Evolutionary conservation across 345 rosid species (phyloP), one percentile per base, ranked within the genome.

Genomic region (Passiflora organensis): DNA sequence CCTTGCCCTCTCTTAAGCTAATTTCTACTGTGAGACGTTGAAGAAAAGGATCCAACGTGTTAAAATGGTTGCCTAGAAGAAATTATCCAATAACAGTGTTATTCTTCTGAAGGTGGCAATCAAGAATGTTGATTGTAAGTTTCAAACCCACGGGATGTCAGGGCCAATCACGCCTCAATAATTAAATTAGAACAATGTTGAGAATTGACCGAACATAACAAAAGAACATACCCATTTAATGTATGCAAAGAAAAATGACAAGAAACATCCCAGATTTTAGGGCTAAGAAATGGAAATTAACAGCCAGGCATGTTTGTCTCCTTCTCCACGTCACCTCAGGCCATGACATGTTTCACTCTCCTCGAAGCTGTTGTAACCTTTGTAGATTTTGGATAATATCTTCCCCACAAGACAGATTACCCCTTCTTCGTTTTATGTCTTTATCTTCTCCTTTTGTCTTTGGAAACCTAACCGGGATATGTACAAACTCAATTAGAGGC

Each of bases 251-350:
- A 28, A 28, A 74, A 28, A 74, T 68, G 75, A 67, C 76, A 75
- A n/a, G n/a, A n/a, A 69, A 59, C 22, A 52, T 46, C 50, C 61
- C 70, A 60, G n/a, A 23, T 45, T 43, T 70, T 69, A 69, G 62
- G 64, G 76, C 32, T 56, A 68, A 51, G 47, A 51, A 60, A 20
- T 51, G 34, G 34, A 28, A 28, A 28, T 10, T 52, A 59, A 67
- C 78, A 78, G 70, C 72, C 51, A 45, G 53, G n/a, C 56, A 25
- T 43, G 51, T 28, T 72, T 75, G 75, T 63, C 72, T 50, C 63
- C 48, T 70, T 64, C 45, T 28, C 62, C 37, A 24, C 57, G 25
- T 58, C 65, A 51, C 46, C 58, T 58, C 41, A 21, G n/a, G 2
- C 39, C 45, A 34, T 42, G n/a, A 38, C 19, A 53, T n/a, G n/a